Base-by-base conservation (phyloP, 768 basidiomycete species). In the Albatrellus ellisii region DNA sequence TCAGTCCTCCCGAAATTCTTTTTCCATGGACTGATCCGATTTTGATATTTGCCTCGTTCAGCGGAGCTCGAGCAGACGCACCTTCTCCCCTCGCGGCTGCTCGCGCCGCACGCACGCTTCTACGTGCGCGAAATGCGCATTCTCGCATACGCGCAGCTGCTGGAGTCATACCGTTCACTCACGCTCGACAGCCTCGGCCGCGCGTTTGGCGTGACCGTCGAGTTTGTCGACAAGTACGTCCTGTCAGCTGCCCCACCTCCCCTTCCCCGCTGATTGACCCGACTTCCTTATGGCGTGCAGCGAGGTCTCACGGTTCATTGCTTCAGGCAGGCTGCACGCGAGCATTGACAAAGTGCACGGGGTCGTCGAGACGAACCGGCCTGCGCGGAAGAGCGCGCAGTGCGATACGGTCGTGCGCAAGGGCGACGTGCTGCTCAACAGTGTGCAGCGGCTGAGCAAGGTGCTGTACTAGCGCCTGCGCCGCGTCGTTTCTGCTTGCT, bases 121-220 rank as follows among this genome's bases (percentile, higher is more conserved):
- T 97, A 95, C 59, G 72, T 91, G 24, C 81, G 94, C 44, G 94
- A 97, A 60, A 90, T 97, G 87, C 79, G 95, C 26, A 90, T 98
- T 49, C 76, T 84, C 15, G 91, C 92, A 1, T 98, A 95, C 62
- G 64, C 70, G 21, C 94, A 98, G 54, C 68, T 97, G 4, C 67
- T 99, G n/a, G 88, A 97, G 58, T 79, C 75, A 8, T 99, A 98
- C 58, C 73, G 81, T 27, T 85, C 80, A 43, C 68, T 98, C 33
- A 97, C 94, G 1, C 65, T 99, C 17, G 81, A 90, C 39, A 87
- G 84, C 52, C 71, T 98, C 48, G 73, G 77, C 37, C 63, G 69
- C 1, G 88, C 91, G 17, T 98, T 98, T 48, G 94, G 94, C 18
- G 92, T 98, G 26, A 77, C 77, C 35, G 71, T 79, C 21, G 78